Conservation (phyloP, 306 rosid species). For the Canavalia ensiformis region DNA sequence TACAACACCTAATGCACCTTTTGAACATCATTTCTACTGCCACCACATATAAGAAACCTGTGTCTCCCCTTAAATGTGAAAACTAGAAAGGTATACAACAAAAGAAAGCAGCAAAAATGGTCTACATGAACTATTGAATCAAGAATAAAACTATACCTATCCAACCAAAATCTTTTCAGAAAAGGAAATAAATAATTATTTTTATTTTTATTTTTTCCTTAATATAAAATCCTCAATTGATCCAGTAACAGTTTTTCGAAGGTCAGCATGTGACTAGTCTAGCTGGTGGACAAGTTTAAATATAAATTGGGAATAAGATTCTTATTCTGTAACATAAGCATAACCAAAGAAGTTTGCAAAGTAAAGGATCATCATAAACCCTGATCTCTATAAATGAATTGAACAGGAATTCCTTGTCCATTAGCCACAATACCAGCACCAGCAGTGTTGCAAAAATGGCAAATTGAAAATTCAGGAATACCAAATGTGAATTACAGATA, state of each 20-base stretch:
- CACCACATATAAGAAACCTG: neutral
- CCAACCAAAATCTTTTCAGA: constrained; percentile 1
- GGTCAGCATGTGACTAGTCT: neutral
- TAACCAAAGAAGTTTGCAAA: neutral
- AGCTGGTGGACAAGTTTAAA: neutral
- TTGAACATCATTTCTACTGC: neutral
- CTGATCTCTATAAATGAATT: neutral
- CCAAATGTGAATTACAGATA: neutral
- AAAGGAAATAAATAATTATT: neutral
- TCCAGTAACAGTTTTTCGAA: neutral
- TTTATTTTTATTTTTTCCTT: neutral
- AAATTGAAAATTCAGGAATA: neutral
- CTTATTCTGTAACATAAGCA: constrained; percentile 15
- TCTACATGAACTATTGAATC: neutral
- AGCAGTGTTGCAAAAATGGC: neutral
- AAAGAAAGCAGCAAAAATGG: constrained; percentile 8
- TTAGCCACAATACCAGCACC: neutral
- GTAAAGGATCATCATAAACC: constrained; percentile 1
- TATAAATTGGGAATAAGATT: neutral
- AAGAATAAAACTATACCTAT: neutral
- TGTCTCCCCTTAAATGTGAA: neutral
- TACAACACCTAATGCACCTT: neutral
- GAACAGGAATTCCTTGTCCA: neutral
- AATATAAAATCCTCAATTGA: neutral
- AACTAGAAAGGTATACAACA: neutral